Evolutionary conservation across 2,329 filamentous ascomycete species (phyloP).

Genomic region (Aureobasidium sp.): DNA sequence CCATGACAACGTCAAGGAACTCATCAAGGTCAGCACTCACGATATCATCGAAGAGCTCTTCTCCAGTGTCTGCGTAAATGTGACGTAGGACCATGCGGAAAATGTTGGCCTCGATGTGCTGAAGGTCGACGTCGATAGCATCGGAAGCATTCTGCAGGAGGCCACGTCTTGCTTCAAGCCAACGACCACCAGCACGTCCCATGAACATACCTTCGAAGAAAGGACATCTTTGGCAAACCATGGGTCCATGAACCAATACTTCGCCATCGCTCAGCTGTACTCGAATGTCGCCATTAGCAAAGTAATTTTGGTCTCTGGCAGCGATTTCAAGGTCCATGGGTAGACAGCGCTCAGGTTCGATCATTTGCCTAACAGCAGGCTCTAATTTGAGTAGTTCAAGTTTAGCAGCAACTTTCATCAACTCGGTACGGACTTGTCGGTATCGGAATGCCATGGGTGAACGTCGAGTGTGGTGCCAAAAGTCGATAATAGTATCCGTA

Average conservation of each 20-base stretch:
- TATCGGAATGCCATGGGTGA: conserved; percentile 64
- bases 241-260: conserved; percentile 64
- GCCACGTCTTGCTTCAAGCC: conserved; percentile 66
- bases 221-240: conserved; percentile 77
- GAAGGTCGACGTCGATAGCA: conserved; percentile 66
- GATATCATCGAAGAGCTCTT: conserved; percentile 73
- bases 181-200: conserved; percentile 77
- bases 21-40: conserved; percentile 67
- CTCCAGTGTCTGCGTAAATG: conserved; percentile 75
- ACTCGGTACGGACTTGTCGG: conserved; percentile 69
- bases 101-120: conserved; percentile 64
- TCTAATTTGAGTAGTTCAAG: conserved; percentile 68
- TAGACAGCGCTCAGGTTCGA: conserved; percentile 55
- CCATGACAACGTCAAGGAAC: conserved; percentile 81
- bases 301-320: conserved; percentile 61
- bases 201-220: conserved; percentile 89
- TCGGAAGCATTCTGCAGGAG: conserved; percentile 37
- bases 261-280: conserved; percentile 68
- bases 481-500: conserved; percentile 69
- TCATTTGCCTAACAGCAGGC: conserved; percentile 68
- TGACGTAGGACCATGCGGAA: conserved; percentile 75
- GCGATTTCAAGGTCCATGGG: conserved; percentile 64
- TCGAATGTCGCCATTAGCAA: conserved; percentile 70
- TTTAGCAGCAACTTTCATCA: conserved; percentile 76
- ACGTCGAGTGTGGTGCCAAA: conserved; percentile 73